Evolutionary conservation across 2,329 filamentous ascomycete species (phyloP).

Genomic region (Arthrobotrys iridis): DNA sequence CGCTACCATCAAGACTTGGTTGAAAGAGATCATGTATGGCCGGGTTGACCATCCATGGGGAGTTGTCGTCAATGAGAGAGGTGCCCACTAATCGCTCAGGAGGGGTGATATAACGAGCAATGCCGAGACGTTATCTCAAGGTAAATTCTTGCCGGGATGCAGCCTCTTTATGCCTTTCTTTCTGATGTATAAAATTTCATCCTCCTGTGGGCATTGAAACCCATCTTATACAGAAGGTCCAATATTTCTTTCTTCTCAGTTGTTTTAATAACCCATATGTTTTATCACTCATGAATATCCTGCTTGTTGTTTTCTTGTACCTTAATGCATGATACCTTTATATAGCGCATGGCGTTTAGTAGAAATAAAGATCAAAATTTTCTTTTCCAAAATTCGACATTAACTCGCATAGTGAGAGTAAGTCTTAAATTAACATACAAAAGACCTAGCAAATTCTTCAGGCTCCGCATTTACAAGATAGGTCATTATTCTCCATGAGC

Average conservation of each 20-base stretch:
- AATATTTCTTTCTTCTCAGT: neutral
- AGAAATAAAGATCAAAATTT: constrained; percentile 23
- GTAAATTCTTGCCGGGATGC: neutral
- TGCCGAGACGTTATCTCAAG: neutral
- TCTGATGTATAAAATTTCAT: constrained; percentile 28
- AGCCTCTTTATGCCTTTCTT: neutral
- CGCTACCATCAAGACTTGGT: constrained; percentile 72
- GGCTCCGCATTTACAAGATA: too few relatives aligned
- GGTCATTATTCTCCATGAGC: too few relatives aligned
- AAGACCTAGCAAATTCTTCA: too few relatives aligned
- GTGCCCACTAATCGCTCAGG: constrained; percentile 9
- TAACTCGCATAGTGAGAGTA: too few relatives aligned
- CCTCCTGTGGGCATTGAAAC: neutral
- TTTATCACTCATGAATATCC: neutral
- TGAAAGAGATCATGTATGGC: constrained; percentile 80
- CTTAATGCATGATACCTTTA: constrained; percentile 51
- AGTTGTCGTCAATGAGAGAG: constrained; percentile 71
- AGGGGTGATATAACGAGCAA: neutral
- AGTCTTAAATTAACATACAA: too few relatives aligned
- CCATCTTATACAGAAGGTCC: neutral
- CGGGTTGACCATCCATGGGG: constrained; percentile 75
- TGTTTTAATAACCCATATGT: constrained; percentile 31
- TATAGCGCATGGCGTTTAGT: constrained; percentile 10
- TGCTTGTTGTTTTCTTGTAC: neutral
- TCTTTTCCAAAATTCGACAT: neutral